These are phyloP conservation scores for Chlorella vulgaris DNA, from an alignment of 139 green algal species.

Conservation along the genomic window DNA sequence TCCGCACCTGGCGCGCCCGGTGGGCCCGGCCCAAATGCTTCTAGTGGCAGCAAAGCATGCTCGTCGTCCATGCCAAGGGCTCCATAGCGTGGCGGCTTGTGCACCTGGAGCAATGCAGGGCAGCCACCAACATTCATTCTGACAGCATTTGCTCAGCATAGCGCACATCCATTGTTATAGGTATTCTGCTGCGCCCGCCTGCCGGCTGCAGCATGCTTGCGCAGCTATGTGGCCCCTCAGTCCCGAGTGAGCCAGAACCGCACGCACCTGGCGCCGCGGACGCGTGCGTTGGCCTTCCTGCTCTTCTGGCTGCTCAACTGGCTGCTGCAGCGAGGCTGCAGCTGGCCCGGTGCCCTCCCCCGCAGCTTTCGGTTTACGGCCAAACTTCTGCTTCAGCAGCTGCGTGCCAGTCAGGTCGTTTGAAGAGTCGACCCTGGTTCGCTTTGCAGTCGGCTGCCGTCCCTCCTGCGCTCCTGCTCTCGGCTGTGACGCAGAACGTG, in stretches of 20 bases:
- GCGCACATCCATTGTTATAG: too few species aligned
- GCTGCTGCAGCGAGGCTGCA: neutral
- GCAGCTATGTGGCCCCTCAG: too few species aligned
- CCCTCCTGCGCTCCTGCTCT: neutral
- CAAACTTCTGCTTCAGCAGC: conserved; percentile 30
- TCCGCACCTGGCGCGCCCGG: conserved; percentile 12
- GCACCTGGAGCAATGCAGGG: conserved; percentile 9
- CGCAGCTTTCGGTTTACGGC: neutral
- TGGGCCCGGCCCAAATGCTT: conserved; percentile 50
- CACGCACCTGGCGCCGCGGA: conserved; percentile 6
- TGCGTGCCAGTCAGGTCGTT: conserved; percentile 13
- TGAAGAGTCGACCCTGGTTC: neutral
- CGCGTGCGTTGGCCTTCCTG: neutral
- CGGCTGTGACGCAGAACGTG: too few species aligned
- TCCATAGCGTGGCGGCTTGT: conserved; percentile 1
- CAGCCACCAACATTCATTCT: neutral
- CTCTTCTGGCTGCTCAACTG: neutral
- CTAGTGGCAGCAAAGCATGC: conserved; percentile 58
- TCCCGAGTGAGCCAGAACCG: neutral
- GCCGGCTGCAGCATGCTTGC: too few species aligned
- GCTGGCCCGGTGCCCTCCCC: neutral
- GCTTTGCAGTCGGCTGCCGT: conserved; percentile 5
- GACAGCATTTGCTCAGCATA: too few species aligned
- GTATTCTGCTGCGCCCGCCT: too few species aligned
- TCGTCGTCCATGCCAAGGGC: conserved; percentile 39